phyloP scores from a whole-genome alignment of 441 rosid genomes.

The Pelargonium australe region DNA sequence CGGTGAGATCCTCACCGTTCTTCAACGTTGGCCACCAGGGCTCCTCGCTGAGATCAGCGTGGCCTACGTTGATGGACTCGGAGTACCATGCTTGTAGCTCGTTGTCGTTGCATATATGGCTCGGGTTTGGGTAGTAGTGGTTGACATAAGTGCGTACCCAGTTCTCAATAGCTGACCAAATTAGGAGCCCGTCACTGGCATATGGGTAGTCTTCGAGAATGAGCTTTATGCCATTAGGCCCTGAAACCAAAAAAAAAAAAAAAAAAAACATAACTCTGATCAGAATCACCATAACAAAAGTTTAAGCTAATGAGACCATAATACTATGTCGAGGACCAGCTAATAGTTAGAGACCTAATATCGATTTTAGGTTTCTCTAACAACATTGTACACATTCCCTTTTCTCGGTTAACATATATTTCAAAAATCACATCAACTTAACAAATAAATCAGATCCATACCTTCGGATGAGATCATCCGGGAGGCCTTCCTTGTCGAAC shows the following conservation, averaged over 20 bases:
- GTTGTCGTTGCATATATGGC: slow-evolving; percentile 41
- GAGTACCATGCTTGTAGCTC: slow-evolving; percentile 86
- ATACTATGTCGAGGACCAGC: no score
- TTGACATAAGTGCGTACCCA: slow-evolving; percentile 81
- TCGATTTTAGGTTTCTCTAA: no score
- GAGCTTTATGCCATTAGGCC: slow-evolving; percentile 76
- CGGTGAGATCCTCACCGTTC: slow-evolving; percentile 44
- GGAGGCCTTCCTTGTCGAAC: slow-evolving; percentile 83
- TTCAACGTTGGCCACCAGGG: slow-evolving; percentile 82
- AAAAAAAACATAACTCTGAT: no score
- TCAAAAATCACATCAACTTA: no score
- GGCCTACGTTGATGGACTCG: slow-evolving; percentile 76
- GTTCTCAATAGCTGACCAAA: slow-evolving; percentile 74
- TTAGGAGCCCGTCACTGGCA: slow-evolving; percentile 76
- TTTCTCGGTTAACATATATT: no score
- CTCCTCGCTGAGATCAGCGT: slow-evolving; percentile 59
- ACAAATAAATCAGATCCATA: slow-evolving; percentile 17
- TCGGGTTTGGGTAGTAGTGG: slow-evolving; percentile 58
- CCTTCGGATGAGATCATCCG: slow-evolving; percentile 91
- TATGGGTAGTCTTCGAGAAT: slow-evolving; percentile 86
- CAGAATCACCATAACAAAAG: no score
- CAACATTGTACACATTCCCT: no score
- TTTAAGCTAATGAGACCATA: no score
- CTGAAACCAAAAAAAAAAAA: slow-evolving; percentile 21
- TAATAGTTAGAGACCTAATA: no score